Conservation (phyloP, 441 rosid genomes). For the Gossypium schwendimanii region DNA sequence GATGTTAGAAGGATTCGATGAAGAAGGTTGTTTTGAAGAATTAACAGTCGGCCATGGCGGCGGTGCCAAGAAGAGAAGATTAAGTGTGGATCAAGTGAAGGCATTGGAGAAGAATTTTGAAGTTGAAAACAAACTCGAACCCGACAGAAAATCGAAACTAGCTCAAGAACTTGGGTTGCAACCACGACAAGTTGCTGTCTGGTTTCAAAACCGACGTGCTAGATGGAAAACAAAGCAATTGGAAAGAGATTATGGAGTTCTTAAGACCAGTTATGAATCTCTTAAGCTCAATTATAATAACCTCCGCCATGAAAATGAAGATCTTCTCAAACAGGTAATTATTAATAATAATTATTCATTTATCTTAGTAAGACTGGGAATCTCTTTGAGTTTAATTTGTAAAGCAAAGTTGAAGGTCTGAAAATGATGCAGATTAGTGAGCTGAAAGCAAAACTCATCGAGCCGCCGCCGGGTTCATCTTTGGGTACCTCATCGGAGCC, state of each 20-base stretch:
- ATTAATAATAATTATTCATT: background rate
- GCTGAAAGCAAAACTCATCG: conserved; percentile 55
- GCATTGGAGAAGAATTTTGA: conserved; percentile 95
- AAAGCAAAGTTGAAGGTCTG: background rate
- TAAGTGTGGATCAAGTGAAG: conserved; percentile 79
- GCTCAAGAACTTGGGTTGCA: conserved; percentile 85
- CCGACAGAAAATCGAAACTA: conserved; percentile 78
- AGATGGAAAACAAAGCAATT: conserved; percentile 95
- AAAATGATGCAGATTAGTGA: conserved; percentile 45
- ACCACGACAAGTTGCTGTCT: conserved; percentile 88
- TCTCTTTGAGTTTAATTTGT: background rate
- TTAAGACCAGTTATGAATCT: conserved; percentile 57
- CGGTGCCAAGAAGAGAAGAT: conserved; percentile 65
- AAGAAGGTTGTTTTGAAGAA: conserved; percentile 63
- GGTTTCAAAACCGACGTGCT: conserved; percentile 98
- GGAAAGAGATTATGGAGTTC: conserved; percentile 79
- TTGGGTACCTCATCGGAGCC: conserved; percentile 26
- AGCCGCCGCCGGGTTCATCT: conserved; percentile 22
- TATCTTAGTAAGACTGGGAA: background rate
- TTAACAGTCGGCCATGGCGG: conserved; percentile 21
- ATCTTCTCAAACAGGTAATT: conserved; percentile 66
- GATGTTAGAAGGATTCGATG: conserved; percentile 69
- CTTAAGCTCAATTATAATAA: conserved; percentile 51
- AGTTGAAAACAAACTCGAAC: conserved; percentile 94
- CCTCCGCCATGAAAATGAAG: conserved; percentile 69